These are phyloP conservation scores for Candolleomyces aberdarensis DNA, from an alignment of 768 basidiomycete genomes.

Conservation along the genomic window DNA sequence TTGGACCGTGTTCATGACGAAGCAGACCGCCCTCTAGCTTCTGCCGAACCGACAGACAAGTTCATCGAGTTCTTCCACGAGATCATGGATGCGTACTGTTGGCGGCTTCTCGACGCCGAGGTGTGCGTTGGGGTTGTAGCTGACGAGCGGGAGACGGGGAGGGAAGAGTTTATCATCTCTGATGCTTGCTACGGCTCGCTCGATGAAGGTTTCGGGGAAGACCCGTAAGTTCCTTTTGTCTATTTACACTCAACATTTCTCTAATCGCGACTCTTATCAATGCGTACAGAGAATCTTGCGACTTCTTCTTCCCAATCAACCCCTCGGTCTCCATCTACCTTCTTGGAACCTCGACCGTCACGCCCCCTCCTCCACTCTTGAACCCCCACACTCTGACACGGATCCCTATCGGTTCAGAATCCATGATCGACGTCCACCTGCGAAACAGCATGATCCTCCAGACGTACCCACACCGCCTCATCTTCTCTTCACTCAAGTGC, in stretches of 20 bases:
- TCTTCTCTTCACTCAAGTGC: constrained; percentile 52
- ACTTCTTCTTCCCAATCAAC: constrained; percentile 54
- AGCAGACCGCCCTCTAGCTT: neutral
- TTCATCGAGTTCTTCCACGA: constrained; percentile 24
- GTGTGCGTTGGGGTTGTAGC: constrained; percentile 51
- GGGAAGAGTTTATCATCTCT: constrained; percentile 53
- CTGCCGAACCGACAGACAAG: constrained; percentile 1
- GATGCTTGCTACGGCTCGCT: constrained; percentile 53
- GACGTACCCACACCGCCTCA: constrained; percentile 45
- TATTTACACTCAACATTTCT: neutral
- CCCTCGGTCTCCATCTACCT: constrained; percentile 55
- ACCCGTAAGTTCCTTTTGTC: constrained; percentile 30
- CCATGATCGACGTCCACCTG: constrained; percentile 53
- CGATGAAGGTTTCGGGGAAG: constrained; percentile 45
- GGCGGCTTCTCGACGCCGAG: constrained; percentile 47
- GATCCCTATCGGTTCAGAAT: constrained; percentile 49
- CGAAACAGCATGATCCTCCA: constrained; percentile 59
- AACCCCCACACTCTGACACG: constrained; percentile 24
- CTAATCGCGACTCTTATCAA: neutral
- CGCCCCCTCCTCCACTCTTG: constrained; percentile 10
- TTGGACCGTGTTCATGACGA: neutral
- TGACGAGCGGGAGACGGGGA: constrained; percentile 27
- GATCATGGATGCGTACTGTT: constrained; percentile 43
- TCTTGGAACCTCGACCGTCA: constrained; percentile 31
- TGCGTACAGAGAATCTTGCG: constrained; percentile 37